Percentiles rank a stretch among this genome's conserved stretches.
Conservation (phyloP, 1,284 basidiomycete species). For the Ceratobasidium sp. region DNA sequence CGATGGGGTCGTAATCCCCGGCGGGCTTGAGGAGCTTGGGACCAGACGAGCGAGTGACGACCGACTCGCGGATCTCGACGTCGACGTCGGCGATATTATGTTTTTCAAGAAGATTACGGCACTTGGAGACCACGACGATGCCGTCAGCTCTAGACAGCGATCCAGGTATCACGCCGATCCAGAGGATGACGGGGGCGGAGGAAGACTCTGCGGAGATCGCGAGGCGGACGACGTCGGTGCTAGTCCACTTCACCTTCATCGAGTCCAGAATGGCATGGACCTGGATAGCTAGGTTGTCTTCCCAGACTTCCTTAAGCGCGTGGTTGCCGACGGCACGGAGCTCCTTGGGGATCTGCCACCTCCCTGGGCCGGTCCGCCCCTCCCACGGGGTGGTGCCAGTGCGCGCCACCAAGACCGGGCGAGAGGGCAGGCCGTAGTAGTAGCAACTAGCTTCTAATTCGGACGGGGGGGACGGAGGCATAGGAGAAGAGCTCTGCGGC, state of each 20-base stretch:
- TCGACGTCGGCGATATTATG: conserved; percentile 52
- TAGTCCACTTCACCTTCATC: conserved; percentile 41
- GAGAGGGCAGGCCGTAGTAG: conserved; percentile 42
- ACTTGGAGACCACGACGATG: conserved; percentile 44
- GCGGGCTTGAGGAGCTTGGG: conserved; percentile 51
- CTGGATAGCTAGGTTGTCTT: conserved; percentile 13
- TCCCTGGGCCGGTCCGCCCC: conserved; percentile 39
- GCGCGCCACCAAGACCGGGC: conserved; percentile 38
- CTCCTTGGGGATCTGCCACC: conserved; percentile 38
- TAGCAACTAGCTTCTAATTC: conserved; percentile 38
- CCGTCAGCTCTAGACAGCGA: conserved; percentile 48
- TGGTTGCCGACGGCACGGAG: conserved; percentile 44
- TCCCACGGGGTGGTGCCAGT: conserved; percentile 43
- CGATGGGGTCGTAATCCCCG: conserved; percentile 49
- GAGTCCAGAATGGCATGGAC: conserved; percentile 40
- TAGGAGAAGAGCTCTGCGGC: conserved; percentile 1
- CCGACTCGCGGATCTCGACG: conserved; percentile 55
- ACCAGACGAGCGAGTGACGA: conserved; percentile 48
- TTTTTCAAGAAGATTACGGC: conserved; percentile 47
- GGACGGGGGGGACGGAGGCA: conserved; percentile 28
- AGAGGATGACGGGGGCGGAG: conserved; percentile 47
- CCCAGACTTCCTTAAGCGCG: conserved; percentile 19
- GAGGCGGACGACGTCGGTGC: conserved; percentile 43
- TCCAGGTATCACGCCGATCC: conserved; percentile 50
- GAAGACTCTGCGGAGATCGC: conserved; percentile 16